Conservation (phyloP, 768 basidiomycete species). For the Leccinum uliginosum region DNA sequence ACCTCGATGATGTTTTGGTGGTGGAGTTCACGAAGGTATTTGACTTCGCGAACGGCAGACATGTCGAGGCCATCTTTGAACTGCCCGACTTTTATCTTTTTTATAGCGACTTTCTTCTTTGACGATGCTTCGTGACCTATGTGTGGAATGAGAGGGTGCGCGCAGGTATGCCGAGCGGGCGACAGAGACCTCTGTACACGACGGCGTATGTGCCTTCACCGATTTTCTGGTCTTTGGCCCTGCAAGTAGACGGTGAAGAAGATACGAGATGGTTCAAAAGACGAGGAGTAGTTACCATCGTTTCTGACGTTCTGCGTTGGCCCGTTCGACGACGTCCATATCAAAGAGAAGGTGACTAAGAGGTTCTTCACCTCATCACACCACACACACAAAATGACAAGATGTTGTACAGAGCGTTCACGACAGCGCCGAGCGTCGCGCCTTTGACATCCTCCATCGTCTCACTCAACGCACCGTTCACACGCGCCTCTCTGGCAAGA, state of each 20-base stretch:
- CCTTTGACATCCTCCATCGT: conserved; percentile 18
- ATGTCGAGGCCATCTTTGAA: conserved; percentile 99
- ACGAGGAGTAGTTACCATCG: conserved; percentile 43
- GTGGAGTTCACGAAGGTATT: conserved; percentile 88
- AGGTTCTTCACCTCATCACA: too few relatives aligned
- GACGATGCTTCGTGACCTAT: conserved; percentile 72
- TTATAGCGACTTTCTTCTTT: conserved; percentile 88
- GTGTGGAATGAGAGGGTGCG: neutral
- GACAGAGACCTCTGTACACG: conserved; percentile 76
- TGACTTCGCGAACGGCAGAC: conserved; percentile 98
- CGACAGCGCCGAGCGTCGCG: neutral
- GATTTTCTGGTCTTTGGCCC: conserved; percentile 78
- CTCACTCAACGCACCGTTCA: conserved; percentile 35
- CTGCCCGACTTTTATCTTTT: conserved; percentile 95
- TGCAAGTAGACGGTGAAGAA: conserved; percentile 27
- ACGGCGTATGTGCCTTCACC: conserved; percentile 96
- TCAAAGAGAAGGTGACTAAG: too few relatives aligned
- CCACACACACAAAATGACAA: conserved; percentile 13
- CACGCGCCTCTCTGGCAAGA: conserved; percentile 29
- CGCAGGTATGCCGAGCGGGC: neutral
- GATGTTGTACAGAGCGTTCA: conserved; percentile 27
- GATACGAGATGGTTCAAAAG: neutral
- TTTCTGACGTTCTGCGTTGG: conserved; percentile 68
- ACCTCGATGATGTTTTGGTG: conserved; percentile 97
- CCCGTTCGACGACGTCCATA: conserved; percentile 84